phyloP scores from a whole-genome alignment of 768 basidiomycete species.

The Mycena albidolilacea region DNA sequence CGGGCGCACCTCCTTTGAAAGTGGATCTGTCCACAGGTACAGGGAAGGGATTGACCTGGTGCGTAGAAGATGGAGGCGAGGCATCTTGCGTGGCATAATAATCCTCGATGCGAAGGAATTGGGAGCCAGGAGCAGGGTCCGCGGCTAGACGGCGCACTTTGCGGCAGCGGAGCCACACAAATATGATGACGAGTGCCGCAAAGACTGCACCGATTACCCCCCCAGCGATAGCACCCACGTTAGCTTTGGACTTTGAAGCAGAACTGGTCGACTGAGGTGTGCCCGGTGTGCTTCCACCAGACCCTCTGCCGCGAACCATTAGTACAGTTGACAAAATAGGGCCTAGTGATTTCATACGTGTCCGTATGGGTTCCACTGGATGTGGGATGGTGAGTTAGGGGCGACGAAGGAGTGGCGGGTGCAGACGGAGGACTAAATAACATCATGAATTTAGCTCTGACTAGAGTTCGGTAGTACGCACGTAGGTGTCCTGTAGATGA shows the following conservation, averaged over 20 bases:
- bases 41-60: not conserved
- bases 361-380: not conserved
- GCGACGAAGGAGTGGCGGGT: not conserved
- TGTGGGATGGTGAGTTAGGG: not conserved
- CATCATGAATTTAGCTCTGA: not conserved
- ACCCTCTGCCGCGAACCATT: not conserved
- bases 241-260: not conserved
- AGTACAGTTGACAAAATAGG: not conserved
- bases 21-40: not conserved
- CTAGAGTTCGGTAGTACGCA: not conserved
- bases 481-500: not conserved
- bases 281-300: not conserved
- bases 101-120: slow-evolving; percentile 8
- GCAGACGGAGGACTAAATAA: not conserved
- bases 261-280: slow-evolving; percentile 1
- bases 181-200: not conserved
- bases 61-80: not conserved
- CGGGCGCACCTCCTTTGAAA: not conserved
- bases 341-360: not conserved
- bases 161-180: slow-evolving; percentile 4
- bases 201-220: slow-evolving; percentile 1
- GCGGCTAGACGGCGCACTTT: slow-evolving; percentile 7
- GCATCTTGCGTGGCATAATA: not conserved
- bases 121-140: not conserved
- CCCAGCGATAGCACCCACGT: slow-evolving; percentile 1